Evolutionary conservation across 208 protist species (phyloP).

Genomic region (Strigomonas galati): DNA sequence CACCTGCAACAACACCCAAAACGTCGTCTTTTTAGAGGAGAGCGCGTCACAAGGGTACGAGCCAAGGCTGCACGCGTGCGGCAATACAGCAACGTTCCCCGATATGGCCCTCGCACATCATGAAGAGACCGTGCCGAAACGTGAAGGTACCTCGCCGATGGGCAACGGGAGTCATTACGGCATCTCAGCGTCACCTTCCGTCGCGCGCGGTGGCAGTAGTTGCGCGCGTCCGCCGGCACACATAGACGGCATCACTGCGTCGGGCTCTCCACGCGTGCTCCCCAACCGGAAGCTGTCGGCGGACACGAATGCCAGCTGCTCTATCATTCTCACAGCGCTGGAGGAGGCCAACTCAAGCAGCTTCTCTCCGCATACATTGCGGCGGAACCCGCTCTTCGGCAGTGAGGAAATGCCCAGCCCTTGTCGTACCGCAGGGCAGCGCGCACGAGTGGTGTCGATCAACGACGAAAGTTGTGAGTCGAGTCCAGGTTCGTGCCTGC

Average conservation of each 20-base stretch:
- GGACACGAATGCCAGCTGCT: not conserved
- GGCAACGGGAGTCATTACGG: not conserved
- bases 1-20: not conserved
- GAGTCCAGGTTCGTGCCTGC: not conserved
- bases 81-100: not conserved
- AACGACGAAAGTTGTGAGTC: not conserved
- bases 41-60: no score
- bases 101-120: not conserved
- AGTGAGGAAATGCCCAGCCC: not conserved
- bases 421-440: not conserved
- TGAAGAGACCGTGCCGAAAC: not conserved
- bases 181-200: constrained; percentile 4
- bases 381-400: not conserved
- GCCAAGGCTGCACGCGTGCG: no score
- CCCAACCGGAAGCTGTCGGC: not conserved
- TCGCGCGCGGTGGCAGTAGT: not conserved
- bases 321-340: not conserved
- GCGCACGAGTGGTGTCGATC: not conserved
- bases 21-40: not conserved
- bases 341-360: not conserved
- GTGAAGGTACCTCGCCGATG: not conserved
- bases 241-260: no score
- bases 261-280: not conserved
- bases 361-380: not conserved
- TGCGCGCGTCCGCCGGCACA: no score